Evolutionary conservation across 176 grass and related monocot species (phyloP).

Genomic region (Chloris gayana): DNA sequence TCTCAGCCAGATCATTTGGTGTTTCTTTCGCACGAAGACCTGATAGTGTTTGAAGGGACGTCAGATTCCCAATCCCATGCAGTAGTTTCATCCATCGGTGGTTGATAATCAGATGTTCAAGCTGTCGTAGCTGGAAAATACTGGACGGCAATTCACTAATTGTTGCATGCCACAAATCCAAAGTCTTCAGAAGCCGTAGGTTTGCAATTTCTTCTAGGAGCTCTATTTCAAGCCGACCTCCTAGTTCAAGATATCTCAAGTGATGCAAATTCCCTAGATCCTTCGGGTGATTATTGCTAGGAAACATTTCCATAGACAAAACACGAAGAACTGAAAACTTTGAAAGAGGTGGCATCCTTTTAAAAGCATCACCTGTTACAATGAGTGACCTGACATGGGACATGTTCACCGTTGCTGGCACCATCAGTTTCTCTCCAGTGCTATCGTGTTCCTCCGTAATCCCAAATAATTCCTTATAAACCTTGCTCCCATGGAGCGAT

Average conservation of each 20-base stretch:
- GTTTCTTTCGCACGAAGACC: too few relatives aligned
- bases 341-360: too few relatives aligned
- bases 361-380: too few relatives aligned
- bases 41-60: too few relatives aligned
- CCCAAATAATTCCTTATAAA: fast-evolving
- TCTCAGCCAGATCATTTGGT: too few relatives aligned
- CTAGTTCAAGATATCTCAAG: background rate
- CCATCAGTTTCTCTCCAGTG: background rate
- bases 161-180: background rate
- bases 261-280: background rate
- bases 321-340: background rate
- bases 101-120: background rate
- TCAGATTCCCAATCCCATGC: too few relatives aligned
- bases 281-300: background rate
- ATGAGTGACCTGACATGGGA: background rate
- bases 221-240: background rate
- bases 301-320: background rate
- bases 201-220: background rate
- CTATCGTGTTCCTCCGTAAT: background rate
- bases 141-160: background rate
- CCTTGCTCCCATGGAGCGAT: background rate
- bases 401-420: background rate
- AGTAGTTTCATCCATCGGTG: too few relatives aligned
- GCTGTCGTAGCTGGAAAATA: background rate
- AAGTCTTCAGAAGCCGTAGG: background rate